Base-by-base conservation (phyloP, 1,284 basidiomycete species). In the Puccinia triticina region DNA sequence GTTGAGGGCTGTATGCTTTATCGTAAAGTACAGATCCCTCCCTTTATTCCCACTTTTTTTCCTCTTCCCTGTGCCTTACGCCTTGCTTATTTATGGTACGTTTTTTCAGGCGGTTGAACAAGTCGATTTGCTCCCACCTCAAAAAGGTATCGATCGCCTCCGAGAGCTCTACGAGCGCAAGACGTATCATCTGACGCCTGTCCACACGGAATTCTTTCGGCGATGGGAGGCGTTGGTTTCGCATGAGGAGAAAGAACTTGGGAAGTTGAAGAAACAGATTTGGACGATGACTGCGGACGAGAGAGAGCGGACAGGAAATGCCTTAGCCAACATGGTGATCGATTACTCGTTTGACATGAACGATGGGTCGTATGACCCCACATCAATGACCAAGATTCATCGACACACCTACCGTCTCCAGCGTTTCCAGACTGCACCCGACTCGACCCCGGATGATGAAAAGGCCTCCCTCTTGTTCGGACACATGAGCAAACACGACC, bases 1-100 rank as follows among this genome's bases (percentile, higher is more conserved):
- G 88, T 93, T 5, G 93, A 98, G 85, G 90, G 91, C 0, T 99
- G 97, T 88, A 95, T 98, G 93, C 89, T 99, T 5, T 98, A 95
- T 87, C 93, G 95, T 73, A 93, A 92, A 89, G 93, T 93, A 83
- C 61, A 90, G 85, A 5, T 10, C 21, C 32, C 26, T 34, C 66
- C 11, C 29, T 32, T 59, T 29, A 8, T 23, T 46, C 8, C 46
- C n/a, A 40, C 21, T 57, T 43, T 55, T 50, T 26, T 40, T 29
- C 18, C 23, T 48, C 34, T 53, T 66, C 23, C 46, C 48, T 29
- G 12, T 23, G 40, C 2, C 14, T 21, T 11, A n/a, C 14, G 37
- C 48, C 59, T 67, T 26, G 12, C 57, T 43, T 37, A 57, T 32
- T 75, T 46, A 34, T n/a, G 23, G 23, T n/a, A 34, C n/a, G 34